These are phyloP conservation scores for Vitellaria paradoxa DNA, from an alignment of 179 eudicot genomes.

Conservation along the genomic window DNA sequence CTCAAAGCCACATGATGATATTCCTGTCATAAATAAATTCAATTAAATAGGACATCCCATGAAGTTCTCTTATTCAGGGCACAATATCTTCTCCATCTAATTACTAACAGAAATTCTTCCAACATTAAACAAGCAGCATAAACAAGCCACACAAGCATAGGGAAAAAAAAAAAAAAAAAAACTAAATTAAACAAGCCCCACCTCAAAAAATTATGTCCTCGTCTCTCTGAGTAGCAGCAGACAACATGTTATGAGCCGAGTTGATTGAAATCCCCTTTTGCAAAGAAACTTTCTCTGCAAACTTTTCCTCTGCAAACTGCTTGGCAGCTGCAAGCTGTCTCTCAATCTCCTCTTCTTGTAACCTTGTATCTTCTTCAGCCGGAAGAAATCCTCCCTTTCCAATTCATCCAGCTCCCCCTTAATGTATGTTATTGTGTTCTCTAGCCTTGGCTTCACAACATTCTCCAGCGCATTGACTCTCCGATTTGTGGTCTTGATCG, in stretches of 20 bases:
- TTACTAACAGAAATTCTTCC: background rate
- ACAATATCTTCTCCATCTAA: background rate
- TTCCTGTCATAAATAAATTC: background rate
- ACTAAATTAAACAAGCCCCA: constrained; percentile 14
- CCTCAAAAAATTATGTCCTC: constrained; percentile 68
- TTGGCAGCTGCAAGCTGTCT: constrained; percentile 55
- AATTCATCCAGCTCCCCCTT: constrained; percentile 87
- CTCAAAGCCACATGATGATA: background rate
- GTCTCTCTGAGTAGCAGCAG: constrained; percentile 40
- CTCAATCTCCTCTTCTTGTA: constrained; percentile 76
- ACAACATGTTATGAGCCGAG: constrained; percentile 55
- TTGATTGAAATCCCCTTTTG: constrained; percentile 52
- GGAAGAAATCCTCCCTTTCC: constrained; percentile 86
- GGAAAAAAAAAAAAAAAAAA: background rate
- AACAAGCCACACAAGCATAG: too few species aligned
- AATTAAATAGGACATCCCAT: background rate
- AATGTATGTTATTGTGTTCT: constrained; percentile 71
- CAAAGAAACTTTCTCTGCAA: constrained; percentile 46
- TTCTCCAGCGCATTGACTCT: constrained; percentile 87
- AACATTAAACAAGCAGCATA: background rate
- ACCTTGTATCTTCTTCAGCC: constrained; percentile 88
- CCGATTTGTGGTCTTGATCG: constrained; percentile 86
- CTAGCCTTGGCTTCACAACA: constrained; percentile 76
- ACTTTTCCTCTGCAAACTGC: constrained; percentile 50
- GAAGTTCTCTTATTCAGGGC: background rate